Conservation (phyloP, 106 monocot genomes). For the Xerophyta viscosa region DNA sequence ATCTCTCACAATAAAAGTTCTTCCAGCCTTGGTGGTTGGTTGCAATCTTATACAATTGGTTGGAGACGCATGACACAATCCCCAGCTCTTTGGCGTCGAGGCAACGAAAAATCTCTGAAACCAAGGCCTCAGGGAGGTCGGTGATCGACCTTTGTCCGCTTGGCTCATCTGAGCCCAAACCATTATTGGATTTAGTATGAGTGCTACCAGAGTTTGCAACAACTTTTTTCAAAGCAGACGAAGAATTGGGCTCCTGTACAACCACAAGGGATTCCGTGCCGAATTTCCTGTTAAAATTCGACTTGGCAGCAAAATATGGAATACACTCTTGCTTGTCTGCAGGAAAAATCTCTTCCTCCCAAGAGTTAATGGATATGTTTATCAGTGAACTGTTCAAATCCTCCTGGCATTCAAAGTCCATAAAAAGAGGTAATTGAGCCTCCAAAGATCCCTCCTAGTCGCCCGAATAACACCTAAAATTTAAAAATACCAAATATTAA, state of each 20-base stretch:
- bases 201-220: background rate
- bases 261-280: background rate
- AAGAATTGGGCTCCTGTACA: background rate
- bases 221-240: slow-evolving; percentile 4
- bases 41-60: slow-evolving; percentile 19
- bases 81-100: slow-evolving; percentile 40
- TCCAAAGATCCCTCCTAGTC: slow-evolving; percentile 1
- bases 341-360: slow-evolving; percentile 9
- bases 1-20: slow-evolving; percentile 30
- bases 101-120: slow-evolving; percentile 31
- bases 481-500: no score
- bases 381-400: slow-evolving; percentile 11
- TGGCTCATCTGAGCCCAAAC: slow-evolving; percentile 7
- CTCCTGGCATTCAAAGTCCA: slow-evolving; percentile 47
- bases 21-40: slow-evolving; percentile 31
- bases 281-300: background rate
- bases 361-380: background rate
- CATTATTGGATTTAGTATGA: slow-evolving; percentile 2
- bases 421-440: slow-evolving; percentile 20
- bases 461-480: no score
- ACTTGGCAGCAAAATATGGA: background rate
- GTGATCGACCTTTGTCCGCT: slow-evolving; percentile 14
- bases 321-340: background rate
- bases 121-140: slow-evolving; percentile 34
- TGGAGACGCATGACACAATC: slow-evolving; percentile 37